Percentiles rank a stretch among this genome's conserved stretches.
phyloP scores from a whole-genome alignment of 495 filamentous ascomycete species.

The Gamarada debralockiae region DNA sequence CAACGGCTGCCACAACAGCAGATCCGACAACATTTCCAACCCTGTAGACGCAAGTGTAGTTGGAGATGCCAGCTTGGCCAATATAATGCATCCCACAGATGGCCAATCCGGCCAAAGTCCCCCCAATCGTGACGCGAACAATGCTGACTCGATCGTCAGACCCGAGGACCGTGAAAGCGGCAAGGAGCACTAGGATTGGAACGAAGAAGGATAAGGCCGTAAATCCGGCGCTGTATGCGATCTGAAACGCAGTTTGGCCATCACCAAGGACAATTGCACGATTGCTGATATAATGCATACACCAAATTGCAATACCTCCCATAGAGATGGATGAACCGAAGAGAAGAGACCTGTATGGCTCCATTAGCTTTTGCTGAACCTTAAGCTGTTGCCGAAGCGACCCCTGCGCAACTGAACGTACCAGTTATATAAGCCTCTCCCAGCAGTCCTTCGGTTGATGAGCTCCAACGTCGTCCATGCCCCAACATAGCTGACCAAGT shows the following conservation, averaged over 20 bases:
- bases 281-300: conserved; percentile 79
- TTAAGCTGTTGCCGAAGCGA: background rate
- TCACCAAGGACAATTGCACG: conserved; percentile 67
- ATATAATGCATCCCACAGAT: conserved; percentile 92
- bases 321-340: conserved; percentile 70
- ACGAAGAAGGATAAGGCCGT: conserved; percentile 82
- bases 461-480: conserved; percentile 77
- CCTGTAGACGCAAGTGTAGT: conserved; percentile 63
- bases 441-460: conserved; percentile 69
- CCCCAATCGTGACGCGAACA: conserved; percentile 56
- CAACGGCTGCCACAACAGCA: conserved; percentile 66
- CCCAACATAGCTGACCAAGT: conserved; percentile 73
- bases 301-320: conserved; percentile 75
- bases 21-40: conserved; percentile 61
- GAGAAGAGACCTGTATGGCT: conserved; percentile 67
- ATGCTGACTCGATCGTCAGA: conserved; percentile 51
- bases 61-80: conserved; percentile 76
- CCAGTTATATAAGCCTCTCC: conserved; percentile 67
- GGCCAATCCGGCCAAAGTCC: conserved; percentile 63
- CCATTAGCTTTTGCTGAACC: too few species aligned
- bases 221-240: conserved; percentile 67
- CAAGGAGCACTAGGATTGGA: conserved; percentile 67
- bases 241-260: conserved; percentile 58
- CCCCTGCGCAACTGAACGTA: conserved; percentile 28
- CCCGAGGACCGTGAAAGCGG: conserved; percentile 66